These are phyloP conservation scores for Metschnikowia sp. DNA, from an alignment of 805 yeast genomes.

Conservation along the genomic window DNA sequence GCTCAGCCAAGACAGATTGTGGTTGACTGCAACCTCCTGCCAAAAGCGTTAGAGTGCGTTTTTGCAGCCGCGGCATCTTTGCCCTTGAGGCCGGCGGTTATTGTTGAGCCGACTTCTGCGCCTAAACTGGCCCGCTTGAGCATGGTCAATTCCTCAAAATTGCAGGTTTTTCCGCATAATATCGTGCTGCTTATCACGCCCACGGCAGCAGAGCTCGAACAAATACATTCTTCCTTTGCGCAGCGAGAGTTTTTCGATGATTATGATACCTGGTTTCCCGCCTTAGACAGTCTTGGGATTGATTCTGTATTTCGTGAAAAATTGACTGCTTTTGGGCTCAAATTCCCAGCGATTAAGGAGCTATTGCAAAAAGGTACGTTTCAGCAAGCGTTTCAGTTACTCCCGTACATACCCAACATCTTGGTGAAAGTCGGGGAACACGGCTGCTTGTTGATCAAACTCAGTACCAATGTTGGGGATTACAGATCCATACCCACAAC, in stretches of 20 bases:
- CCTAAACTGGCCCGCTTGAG: constrained; percentile 56
- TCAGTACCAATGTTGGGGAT: constrained; percentile 32
- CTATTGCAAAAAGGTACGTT: constrained; percentile 45
- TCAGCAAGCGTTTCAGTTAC: constrained; percentile 66
- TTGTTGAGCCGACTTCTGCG: constrained; percentile 77
- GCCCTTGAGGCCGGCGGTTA: constrained; percentile 27
- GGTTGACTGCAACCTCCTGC: constrained; percentile 67
- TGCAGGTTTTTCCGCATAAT: constrained; percentile 48
- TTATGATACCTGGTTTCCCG: constrained; percentile 68
- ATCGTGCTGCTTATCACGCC: constrained; percentile 57
- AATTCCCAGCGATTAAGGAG: constrained; percentile 17
- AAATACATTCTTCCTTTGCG: constrained; percentile 51
- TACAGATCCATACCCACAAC: constrained; percentile 35
- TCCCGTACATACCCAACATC: constrained; percentile 69
- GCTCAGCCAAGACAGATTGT: constrained; percentile 50
- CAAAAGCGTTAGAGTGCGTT: constrained; percentile 30
- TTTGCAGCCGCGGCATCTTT: constrained; percentile 1
- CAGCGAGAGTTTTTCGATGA: constrained; percentile 43
- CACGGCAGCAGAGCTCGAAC: constrained; percentile 57
- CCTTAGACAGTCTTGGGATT: constrained; percentile 57
- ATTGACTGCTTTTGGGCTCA: constrained; percentile 32
- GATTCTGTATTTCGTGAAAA: constrained; percentile 45
- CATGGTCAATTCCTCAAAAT: constrained; percentile 20
- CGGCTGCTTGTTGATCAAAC: constrained; percentile 49
- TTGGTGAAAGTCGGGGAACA: constrained; percentile 63